Base-by-base conservation (phyloP, 2,329 filamentous ascomycete genomes). In the Scorias spongiosa region DNA sequence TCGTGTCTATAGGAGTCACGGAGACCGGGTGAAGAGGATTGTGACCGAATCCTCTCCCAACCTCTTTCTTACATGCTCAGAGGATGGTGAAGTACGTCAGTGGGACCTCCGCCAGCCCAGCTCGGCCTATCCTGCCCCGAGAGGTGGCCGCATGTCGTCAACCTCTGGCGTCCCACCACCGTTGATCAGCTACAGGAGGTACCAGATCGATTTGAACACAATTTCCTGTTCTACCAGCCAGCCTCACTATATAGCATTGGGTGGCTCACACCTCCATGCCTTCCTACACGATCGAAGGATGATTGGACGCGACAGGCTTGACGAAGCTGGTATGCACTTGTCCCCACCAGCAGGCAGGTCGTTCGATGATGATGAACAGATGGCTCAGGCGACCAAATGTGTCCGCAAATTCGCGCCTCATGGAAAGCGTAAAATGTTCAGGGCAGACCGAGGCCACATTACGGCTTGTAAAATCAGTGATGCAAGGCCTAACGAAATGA, bases 381-480 rank as follows among this genome's bases (percentile, higher is more conserved):
- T 81, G 60, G 66, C 65, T 3, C 65, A 74, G 51, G 78, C 78
- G 5, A 82, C 78, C 3, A 68, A 71, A 48, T 82, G 78, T 55
- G 79, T 82, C 26, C 70, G 74, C 46, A 74, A 78, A 48, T 81
- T 82, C 56, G 78, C 77, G 10, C 78, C 78, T 1, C 64, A 71
- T 46, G 74, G 76, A n/a, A 69, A 74, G 58, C 64, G 63, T 49
- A 63, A 61, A 36, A 74, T 75, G 68, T 59, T 64, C 44, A 64
- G 65, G 39, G 65, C 63, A 45, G 74, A 78, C 43, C 72, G 72
- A 47, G 74, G 76, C 4, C 77, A 81, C 51, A 81, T 82, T 53
- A 81, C 78, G 2, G 77, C 78, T 12, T 80, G 77, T 60, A 82
- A 81, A 60, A 82, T 82, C 53, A 80, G 76, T 50, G 76, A 81